Conservation (phyloP, 1,284 basidiomycete species). For the Fistulinella cinereoalba region DNA sequence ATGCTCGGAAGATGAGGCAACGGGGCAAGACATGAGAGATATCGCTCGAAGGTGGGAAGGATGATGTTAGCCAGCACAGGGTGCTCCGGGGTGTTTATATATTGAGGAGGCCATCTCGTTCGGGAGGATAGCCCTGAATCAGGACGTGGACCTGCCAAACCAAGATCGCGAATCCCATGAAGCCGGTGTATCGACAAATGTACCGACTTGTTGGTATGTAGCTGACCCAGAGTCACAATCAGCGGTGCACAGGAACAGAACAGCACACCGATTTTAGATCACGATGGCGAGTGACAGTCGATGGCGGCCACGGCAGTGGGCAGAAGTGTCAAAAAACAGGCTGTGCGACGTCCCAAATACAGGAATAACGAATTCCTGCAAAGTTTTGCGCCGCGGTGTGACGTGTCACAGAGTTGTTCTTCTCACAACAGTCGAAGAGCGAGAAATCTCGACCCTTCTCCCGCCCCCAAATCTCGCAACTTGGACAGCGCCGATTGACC, state of each 20-base stretch:
- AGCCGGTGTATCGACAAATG: background rate
- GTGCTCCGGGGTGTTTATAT: conserved; percentile 16
- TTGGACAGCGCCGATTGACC: too few species aligned
- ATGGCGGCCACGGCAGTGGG: background rate
- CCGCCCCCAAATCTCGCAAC: too few species aligned
- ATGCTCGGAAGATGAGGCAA: conserved; percentile 12
- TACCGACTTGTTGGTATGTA: background rate
- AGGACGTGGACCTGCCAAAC: background rate
- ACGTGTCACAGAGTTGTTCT: too few species aligned
- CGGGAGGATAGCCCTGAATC: background rate
- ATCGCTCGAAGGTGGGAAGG: background rate
- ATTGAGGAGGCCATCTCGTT: conserved; percentile 1
- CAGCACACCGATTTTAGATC: conserved; percentile 6
- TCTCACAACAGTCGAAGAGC: too few species aligned
- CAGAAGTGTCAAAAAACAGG: too few species aligned
- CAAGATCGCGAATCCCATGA: background rate
- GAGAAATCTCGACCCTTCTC: too few species aligned
- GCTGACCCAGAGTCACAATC: background rate
- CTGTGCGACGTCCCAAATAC: too few species aligned
- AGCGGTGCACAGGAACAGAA: conserved; percentile 12
- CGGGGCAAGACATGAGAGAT: conserved; percentile 21
- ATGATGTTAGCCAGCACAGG: background rate
- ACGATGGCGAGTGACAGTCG: background rate
- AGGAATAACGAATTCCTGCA: too few species aligned
- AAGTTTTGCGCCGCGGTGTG: too few species aligned